Evolutionary conservation across 352 stramenopile genomes (phyloP), one percentile per base, ranked within the genome.

Genomic region (Phytophthora melonis): DNA sequence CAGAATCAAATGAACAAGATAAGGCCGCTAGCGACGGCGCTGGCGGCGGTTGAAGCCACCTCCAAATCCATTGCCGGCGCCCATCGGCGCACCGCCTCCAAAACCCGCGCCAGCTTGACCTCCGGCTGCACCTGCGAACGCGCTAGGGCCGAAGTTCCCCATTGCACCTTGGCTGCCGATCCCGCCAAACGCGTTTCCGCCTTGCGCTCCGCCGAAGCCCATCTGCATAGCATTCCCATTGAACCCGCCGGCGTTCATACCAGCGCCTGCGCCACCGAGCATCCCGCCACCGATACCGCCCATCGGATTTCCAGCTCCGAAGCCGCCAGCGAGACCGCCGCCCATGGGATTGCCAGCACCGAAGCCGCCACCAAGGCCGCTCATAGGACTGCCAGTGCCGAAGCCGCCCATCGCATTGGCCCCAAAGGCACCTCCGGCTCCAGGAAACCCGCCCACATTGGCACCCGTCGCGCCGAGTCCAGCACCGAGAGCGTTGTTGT

Each of bases 181-280:
- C 6, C 63, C 63, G 23, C 52, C 53, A 14, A 69, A 63, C 13
- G 23, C 63, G 43, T 62, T 57, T 14, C 23, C 63, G 54, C 63
- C 63, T 50, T 45, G 62, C 18, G 54, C 54, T 7, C 39, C 39
- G 21, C 21, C 61, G n/a, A 74, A 70, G 47, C 61, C 58, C 61
- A 61, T 59, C 19, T 30, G 60, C 14, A 36, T 6, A 27, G 13
- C 47, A 43, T 66, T 68, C 8, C 60, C 50, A 21, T 23, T 47
- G 45, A 67, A 64, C 45, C 36, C 34, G 10, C 49, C 36, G 19
- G 36, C 62, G 7, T 23, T 50, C 41, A 50, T 50, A 18, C 41
- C 41, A 50, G 11, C 36, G 5, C 36, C 36, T 7, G 23, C 53
- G 39, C 54, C 60, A 11, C 25, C 61, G 14, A 67, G 63, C 43